Percentiles rank a stretch among this genome's conserved stretches.
Evolutionary conservation across 2,329 filamentous ascomycete species (phyloP).

Genomic region (Mollisia scopiformis): DNA sequence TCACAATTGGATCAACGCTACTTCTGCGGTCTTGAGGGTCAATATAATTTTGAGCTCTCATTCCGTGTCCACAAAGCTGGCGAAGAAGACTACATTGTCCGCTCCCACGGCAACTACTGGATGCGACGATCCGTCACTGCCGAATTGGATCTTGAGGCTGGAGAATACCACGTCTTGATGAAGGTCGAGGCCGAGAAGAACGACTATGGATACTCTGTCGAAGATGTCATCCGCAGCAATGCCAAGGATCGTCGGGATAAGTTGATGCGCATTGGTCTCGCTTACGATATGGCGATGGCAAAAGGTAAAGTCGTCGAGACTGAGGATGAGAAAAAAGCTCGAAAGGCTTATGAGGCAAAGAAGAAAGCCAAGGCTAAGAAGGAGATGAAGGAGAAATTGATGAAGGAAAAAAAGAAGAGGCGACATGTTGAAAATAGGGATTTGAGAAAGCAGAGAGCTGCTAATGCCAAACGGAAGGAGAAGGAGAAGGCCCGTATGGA

Average conservation of each 20-base stretch:
- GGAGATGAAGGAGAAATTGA: constrained; percentile 38
- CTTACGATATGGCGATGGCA: constrained; percentile 63
- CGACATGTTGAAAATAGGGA: constrained; percentile 18
- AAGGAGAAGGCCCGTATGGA: constrained; percentile 22
- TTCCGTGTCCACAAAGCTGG: constrained; percentile 53
- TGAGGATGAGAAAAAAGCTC: constrained; percentile 47
- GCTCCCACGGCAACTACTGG: constrained; percentile 49
- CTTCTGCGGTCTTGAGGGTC: constrained; percentile 62
- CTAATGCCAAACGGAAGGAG: constrained; percentile 14
- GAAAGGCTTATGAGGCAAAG: constrained; percentile 48
- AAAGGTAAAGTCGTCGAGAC: constrained; percentile 57
- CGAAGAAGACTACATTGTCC: constrained; percentile 61
- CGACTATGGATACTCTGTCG: constrained; percentile 43
- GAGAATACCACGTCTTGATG: constrained; percentile 59
- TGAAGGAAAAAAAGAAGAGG: constrained; percentile 17
- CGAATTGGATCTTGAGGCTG: constrained; percentile 59
- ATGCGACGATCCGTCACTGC: constrained; percentile 61
- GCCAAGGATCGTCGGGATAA: constrained; percentile 50
- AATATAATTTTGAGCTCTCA: constrained; percentile 53
- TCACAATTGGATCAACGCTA: constrained; percentile 61
- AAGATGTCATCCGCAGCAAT: constrained; percentile 45
- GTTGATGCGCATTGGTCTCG: constrained; percentile 59
- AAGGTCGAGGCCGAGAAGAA: constrained; percentile 54
- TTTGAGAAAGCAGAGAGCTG: constrained; percentile 15
- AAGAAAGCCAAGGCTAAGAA: constrained; percentile 42